Evolutionary conservation across 2,329 filamentous ascomycete genomes (phyloP).

Genomic region (Emmonsiellopsis sp.): DNA sequence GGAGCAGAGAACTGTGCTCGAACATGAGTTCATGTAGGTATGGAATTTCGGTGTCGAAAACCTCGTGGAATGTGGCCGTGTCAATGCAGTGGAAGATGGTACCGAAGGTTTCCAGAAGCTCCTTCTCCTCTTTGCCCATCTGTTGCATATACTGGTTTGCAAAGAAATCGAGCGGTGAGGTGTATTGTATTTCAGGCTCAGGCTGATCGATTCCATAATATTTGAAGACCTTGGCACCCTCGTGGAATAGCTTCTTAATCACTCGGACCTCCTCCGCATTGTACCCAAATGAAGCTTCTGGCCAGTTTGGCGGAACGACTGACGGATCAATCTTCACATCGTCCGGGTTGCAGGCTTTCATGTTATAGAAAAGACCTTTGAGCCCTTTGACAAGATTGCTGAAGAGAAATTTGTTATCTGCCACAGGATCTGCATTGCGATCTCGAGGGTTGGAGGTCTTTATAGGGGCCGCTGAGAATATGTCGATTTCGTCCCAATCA

Average conservation of each 20-base stretch:
- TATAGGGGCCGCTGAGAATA: constrained; percentile 92
- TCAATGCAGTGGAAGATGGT: constrained; percentile 98
- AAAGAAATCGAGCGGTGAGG: constrained; percentile 82
- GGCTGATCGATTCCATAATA: constrained; percentile 91
- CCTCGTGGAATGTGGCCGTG: constrained; percentile 94
- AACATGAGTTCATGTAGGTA: constrained; percentile 97
- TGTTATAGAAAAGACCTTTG: constrained; percentile 92
- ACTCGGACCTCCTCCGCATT: constrained; percentile 95
- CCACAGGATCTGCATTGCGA: constrained; percentile 77
- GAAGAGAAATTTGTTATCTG: constrained; percentile 96
- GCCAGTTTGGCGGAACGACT: constrained; percentile 81
- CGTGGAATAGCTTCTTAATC: constrained; percentile 92
- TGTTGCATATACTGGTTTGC: constrained; percentile 92
- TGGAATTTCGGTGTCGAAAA: constrained; percentile 95
- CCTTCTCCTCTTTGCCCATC: constrained; percentile 92
- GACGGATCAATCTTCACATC: constrained; percentile 60
- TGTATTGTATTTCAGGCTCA: constrained; percentile 59
- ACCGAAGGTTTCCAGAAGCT: constrained; percentile 91
- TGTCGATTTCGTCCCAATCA: constrained; percentile 97
- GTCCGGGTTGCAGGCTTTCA: constrained; percentile 76
- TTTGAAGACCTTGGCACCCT: constrained; percentile 90
- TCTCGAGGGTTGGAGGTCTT: constrained; percentile 89
- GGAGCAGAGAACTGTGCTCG: constrained; percentile 84
- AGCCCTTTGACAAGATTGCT: constrained; percentile 91
- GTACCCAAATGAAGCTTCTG: constrained; percentile 91